Evolutionary conservation across 306 rosid genomes (phyloP), one percentile per base, ranked within the genome.

Genomic region (Rosa lucieae): DNA sequence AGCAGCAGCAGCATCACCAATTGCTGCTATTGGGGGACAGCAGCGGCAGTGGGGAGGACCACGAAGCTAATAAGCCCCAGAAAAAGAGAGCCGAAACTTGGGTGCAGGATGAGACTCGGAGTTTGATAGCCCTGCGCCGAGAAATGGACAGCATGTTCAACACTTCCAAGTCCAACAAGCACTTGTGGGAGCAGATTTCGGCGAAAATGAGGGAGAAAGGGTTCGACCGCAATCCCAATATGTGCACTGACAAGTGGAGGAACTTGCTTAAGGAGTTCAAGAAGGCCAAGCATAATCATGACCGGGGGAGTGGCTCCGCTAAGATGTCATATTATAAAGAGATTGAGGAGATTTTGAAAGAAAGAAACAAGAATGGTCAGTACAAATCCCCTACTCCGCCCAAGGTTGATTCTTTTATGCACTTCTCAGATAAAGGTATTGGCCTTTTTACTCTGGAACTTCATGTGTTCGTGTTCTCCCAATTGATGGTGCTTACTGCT

Each of bases 201-300:
- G 67, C 93, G 0, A 95, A 90, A 81, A 93, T 95, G 99, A 89
- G 92, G 40, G 97, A 86, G 5, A 91, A 90, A 75, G 99, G 99
- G 29, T 95, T 95, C 73, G 98, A 93, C 83, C 88, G 99, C 12
- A 93, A 96, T 0, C 98, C 99, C 0, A 95, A 96, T 13, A 95
- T 95, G 99, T 95, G 99, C 77, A 95, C 99, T 2, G 99, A 95
- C 55, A 95, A 95, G 79, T 95, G 99, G 99, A 90, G 99, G 81
- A 95, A 95, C 77, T 81, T 95, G 52, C 84, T 93, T 21, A 95
- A 95, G 86, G 99, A 95, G 89, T 93, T 93, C 68, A 95, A 95
- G 93, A 95, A 95, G 83, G 97, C 98, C 0, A 89, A 89, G 88
- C 97, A 93, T 63, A 91, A 85, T 59, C 89, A 83, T 3, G 97